Conservation (phyloP, 2,329 filamentous ascomycete species). For the Colletotrichum filicis region DNA sequence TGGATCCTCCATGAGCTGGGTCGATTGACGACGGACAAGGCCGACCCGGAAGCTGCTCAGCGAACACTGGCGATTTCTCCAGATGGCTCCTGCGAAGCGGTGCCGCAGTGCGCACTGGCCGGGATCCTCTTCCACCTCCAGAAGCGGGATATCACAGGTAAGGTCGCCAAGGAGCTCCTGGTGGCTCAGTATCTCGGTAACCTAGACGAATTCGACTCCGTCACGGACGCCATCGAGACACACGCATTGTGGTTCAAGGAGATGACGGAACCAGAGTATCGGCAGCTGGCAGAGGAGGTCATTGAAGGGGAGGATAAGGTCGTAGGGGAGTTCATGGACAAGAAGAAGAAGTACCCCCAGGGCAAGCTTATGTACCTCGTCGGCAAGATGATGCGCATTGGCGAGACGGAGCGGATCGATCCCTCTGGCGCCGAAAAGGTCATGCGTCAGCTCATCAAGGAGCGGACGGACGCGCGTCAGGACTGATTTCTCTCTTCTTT, state of each 20-base stretch:
- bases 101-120: conserved; percentile 59
- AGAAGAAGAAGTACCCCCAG: conserved; percentile 56
- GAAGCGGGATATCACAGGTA: conserved; percentile 61
- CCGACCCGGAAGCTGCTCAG: conserved; percentile 40
- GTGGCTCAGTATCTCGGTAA: conserved; percentile 62
- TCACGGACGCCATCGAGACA: conserved; percentile 56
- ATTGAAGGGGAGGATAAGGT: conserved; percentile 59
- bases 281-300: conserved; percentile 54
- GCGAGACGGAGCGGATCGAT: conserved; percentile 65
- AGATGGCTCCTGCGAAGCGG: conserved; percentile 58
- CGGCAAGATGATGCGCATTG: conserved; percentile 67
- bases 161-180: conserved; percentile 68
- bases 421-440: conserved; percentile 61
- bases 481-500: background rate
- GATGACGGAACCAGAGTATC: conserved; percentile 59
- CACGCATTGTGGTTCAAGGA: conserved; percentile 67
- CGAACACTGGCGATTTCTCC: conserved; percentile 50
- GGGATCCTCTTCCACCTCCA: conserved; percentile 62
- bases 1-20: conserved; percentile 83
- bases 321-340: conserved; percentile 57
- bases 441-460: conserved; percentile 49
- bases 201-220: conserved; percentile 49
- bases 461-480: conserved; percentile 12
- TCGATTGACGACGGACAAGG: conserved; percentile 68
- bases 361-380: conserved; percentile 72